Percentiles rank a stretch among this genome's conserved stretches.
Conservation (phyloP, 345 rosid species). For the Rhizophora mangle region DNA sequence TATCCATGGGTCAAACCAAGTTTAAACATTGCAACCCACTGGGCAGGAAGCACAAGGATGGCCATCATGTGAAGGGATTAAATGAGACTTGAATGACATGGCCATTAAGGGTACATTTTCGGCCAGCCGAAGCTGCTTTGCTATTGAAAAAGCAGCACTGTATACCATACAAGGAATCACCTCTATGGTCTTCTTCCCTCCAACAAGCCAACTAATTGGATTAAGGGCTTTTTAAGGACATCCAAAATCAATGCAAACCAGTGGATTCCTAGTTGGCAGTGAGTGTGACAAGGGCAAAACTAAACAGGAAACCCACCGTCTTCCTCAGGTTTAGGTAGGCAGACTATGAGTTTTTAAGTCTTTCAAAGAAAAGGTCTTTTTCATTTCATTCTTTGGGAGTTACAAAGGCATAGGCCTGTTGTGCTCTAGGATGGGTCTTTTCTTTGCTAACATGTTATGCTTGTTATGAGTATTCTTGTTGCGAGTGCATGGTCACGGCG, state of each 20-base stretch:
- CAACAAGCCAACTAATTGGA: slow-evolving; percentile 12
- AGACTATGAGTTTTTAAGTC: background rate
- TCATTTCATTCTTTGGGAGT: background rate
- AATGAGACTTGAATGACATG: background rate
- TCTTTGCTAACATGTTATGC: background rate
- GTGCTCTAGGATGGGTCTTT: background rate
- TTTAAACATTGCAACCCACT: background rate
- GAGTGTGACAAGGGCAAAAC: background rate
- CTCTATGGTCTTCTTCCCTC: slow-evolving; percentile 23
- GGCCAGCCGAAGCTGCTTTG: slow-evolving; percentile 19
- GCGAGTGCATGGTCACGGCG: background rate
- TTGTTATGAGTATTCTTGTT: background rate
- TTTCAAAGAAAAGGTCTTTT: background rate
- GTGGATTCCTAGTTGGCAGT: background rate
- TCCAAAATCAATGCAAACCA: slow-evolving; percentile 8
- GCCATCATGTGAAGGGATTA: slow-evolving; percentile 15
- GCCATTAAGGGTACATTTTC: slow-evolving; percentile 18
- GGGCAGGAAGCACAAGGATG: slow-evolving; percentile 13
- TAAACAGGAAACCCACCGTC: background rate
- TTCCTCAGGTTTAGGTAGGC: background rate
- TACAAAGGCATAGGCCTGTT: background rate
- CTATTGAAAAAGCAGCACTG: slow-evolving; percentile 13
- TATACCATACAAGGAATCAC: slow-evolving; percentile 21
- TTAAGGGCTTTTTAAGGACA: slow-evolving; percentile 2
- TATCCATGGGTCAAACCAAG: background rate